phyloP scores from a whole-genome alignment of 179 eudicot genomes.

The Spergularia azorica region DNA sequence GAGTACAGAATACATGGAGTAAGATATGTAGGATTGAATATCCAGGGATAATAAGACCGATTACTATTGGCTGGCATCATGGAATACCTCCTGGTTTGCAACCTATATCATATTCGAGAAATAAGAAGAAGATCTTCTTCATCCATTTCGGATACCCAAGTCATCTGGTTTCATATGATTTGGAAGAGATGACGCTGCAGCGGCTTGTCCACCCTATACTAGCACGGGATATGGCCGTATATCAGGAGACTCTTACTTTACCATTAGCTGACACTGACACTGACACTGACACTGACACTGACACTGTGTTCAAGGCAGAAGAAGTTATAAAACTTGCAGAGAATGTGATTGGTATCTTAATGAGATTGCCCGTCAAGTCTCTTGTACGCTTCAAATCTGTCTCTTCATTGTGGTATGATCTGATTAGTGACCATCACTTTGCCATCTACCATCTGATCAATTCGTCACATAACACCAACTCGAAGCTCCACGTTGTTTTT shows the following conservation, averaged over 20 bases:
- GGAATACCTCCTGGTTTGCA: background rate
- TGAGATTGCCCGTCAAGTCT: slow-evolving; percentile 11
- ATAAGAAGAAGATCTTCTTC: slow-evolving; percentile 14
- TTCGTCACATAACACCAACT: background rate
- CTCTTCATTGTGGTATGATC: slow-evolving; percentile 12
- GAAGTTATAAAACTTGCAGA: slow-evolving; percentile 1
- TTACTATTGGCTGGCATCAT: background rate
- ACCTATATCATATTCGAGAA: slow-evolving; percentile 11
- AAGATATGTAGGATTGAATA: background rate
- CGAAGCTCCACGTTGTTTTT: slow-evolving; percentile 2
- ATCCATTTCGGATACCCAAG: no score
- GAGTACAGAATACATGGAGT: slow-evolving; percentile 19
- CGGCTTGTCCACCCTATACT: background rate
- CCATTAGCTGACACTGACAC: background rate
- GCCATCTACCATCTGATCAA: background rate
- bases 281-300: background rate
- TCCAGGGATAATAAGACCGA: background rate
- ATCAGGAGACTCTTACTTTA: slow-evolving; percentile 7
- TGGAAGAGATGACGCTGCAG: slow-evolving; percentile 3
- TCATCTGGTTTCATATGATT: slow-evolving; percentile 6
- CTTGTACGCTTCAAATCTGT: slow-evolving; percentile 14
- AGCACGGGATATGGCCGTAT: background rate
- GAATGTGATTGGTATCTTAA: slow-evolving; percentile 9
- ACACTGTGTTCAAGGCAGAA: background rate
- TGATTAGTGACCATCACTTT: background rate